These are phyloP conservation scores for Pisolithus thermaeus DNA, from an alignment of 1,284 basidiomycete species.

Conservation along the genomic window DNA sequence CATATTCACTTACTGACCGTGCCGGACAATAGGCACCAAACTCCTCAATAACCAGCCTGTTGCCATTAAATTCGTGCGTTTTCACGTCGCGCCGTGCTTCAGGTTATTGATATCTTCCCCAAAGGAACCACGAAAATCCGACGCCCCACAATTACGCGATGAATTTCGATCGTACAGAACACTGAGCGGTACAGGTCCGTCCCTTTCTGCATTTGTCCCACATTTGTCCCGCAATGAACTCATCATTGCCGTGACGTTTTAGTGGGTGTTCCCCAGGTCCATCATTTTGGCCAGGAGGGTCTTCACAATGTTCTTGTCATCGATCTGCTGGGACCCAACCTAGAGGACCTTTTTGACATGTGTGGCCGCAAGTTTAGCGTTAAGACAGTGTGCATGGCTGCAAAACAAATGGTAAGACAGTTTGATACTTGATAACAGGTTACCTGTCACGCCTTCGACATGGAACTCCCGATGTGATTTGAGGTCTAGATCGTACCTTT, in stretches of 20 bases:
- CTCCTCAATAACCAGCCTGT: constrained; percentile 86
- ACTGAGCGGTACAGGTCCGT: constrained; percentile 85
- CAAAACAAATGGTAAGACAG: constrained; percentile 89
- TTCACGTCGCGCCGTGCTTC: constrained; percentile 12
- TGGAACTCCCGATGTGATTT: constrained; percentile 2
- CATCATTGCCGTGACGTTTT: constrained; percentile 7
- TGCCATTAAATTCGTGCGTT: constrained; percentile 94
- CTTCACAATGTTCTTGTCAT: constrained; percentile 97
- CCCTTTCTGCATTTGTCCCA: constrained; percentile 3
- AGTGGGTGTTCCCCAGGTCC: constrained; percentile 96
- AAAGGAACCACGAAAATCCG: constrained; percentile 96
- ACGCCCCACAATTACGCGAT: constrained; percentile 95
- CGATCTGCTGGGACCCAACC: constrained; percentile 91
- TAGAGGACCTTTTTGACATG: constrained; percentile 98
- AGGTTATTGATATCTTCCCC: constrained; percentile 12
- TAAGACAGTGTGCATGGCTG: constrained; percentile 98
- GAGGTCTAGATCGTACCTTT: background rate
- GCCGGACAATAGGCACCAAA: constrained; percentile 63
- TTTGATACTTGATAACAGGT: background rate
- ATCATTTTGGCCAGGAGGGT: constrained; percentile 98
- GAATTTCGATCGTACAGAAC: constrained; percentile 98
- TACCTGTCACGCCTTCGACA: background rate
- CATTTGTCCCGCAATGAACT: background rate
- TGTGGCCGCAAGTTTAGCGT: constrained; percentile 95
- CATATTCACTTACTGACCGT: too few species aligned